Base-by-base conservation (phyloP, 202 grass and related monocot genomes). In the Bolboschoenoplectus hybrid region DNA sequence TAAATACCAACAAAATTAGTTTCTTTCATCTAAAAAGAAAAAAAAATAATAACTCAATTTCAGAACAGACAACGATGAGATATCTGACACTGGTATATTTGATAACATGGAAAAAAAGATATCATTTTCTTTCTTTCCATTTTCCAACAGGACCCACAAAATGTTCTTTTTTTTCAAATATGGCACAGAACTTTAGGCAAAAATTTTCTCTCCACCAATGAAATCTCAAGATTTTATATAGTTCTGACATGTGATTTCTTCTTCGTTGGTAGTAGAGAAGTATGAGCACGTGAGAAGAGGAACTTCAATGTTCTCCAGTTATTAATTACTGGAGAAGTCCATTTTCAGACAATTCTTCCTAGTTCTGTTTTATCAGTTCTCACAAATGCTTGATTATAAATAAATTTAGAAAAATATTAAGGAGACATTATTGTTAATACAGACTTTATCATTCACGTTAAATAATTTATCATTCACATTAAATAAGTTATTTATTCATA, bases 171-270 rank as follows among this genome's bases (percentile, higher is more conserved):
- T 76, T 76, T 77, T 17, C 9, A 67, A 36, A 53, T 83, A 34
- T 17, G 5, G 81, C 81, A 83, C 81, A 50, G 43, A 83, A 83
- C 35, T 83, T 83, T 34, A 68, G 81, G 81, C 63, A 36, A 55
- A 63, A 7, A 8, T 82, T 38, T 82, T 13, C 9, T 39, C 81
- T 55, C 10, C 20, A 38, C 81, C 63, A 69, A 83, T 69, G n/a
- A 66, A 14, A 83, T 62, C 26, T 64, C 60, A 26, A 64, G 11
- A 46, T 63, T 34, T 78, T 40, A 62, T 16, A 62, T 2, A 81
- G 40, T 53, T 7, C 43, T 66, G 57, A 50, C 81, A 36, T 83
- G 63, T 50, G 47, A 67, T 50, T 68, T 51, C 57, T 47, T 20
- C 6, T 20, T 51, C 39, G 41, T 63, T 39, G 41, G n/a, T 83